These are phyloP conservation scores for Pyricularia sp. DNA, from an alignment of 2,329 filamentous ascomycete species.

Conservation along the genomic window DNA sequence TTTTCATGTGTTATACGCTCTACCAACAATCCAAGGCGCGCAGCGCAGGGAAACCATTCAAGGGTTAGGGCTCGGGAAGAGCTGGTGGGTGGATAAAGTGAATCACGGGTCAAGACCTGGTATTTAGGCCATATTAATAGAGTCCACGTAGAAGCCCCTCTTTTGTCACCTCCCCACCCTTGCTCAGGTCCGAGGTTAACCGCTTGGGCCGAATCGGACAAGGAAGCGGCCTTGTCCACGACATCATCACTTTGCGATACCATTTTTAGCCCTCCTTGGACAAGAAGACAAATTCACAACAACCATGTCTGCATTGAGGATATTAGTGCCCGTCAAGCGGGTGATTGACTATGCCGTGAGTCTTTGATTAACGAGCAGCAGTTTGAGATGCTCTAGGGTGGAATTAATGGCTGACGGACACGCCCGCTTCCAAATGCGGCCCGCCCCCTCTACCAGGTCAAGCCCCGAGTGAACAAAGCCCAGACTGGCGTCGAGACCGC, in stretches of 20 bases:
- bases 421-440: not conserved
- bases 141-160: not conserved
- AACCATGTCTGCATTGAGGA: conserved; percentile 52
- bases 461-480: conserved; percentile 56
- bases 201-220: not conserved
- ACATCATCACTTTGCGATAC: not conserved
- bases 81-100: not conserved
- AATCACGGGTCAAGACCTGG: not conserved
- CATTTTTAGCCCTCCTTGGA: not conserved
- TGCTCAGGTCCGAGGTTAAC: not conserved
- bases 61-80: not conserved
- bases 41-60: not conserved
- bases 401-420: not conserved
- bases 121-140: not conserved
- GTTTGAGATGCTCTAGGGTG: not conserved
- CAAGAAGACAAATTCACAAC: not conserved
- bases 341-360: conserved; percentile 77
- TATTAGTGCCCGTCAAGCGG: conserved; percentile 70
- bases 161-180: not conserved
- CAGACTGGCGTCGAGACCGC: conserved; percentile 82
- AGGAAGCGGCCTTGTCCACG: not conserved
- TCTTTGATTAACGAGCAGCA: conserved; percentile 7
- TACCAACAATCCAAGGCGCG: no score
- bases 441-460: conserved; percentile 35
- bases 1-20: no score